Base-by-base conservation (phyloP, 176 grass and related monocot genomes). In the Stipa capillata region DNA sequence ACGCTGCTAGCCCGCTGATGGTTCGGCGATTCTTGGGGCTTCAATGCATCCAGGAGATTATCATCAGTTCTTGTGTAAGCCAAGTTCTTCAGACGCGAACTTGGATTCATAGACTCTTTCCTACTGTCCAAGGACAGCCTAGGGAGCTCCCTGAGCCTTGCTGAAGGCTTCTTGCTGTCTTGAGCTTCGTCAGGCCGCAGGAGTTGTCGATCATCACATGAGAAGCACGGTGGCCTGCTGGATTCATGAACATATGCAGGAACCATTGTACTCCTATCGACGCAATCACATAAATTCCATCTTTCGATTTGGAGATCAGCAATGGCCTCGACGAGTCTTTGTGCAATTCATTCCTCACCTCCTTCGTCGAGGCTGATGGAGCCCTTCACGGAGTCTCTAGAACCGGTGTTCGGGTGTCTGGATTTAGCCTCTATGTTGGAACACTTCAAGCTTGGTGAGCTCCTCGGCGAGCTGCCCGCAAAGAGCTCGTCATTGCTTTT, bases 61-160 rank as follows among this genome's bases (percentile, higher is more conserved):
- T 79, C 82, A 51, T 76, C 53, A 1, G 24, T 61, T 40, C 13
- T 91, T 53, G 25, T 35, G 79, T 21, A 66, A 52, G 79, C 77
- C 13, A 55, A 68, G 24, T 69, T 71, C 57, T 78, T 84, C 10
- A 61, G 29, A 65, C 35, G n/a, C 31, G 63, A 88, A 35, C 66
- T 78, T 72, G 45, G 58, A 56, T 25, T 83, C 57, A 81, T 47
- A 31, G 78, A 83, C 50, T 80, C 87, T 72, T 88, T 73, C 69
- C 87, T 92, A 69, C 90, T 92, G 56, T 96, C 93, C 37, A 96
- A 78, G 59, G 93, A 96, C 28, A 96, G 27, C 58, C 93, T 92
- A 52, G 93, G 89, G 42, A 92, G 76, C 27, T 92, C 93, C 84
- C 51, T 81, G 29, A 74, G 67, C 31, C 82, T 91, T 16, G 84